Evolutionary conservation across 2,329 filamentous ascomycete genomes (phyloP), one percentile per base, ranked within the genome.

Genomic region (Colletotrichum phormii): DNA sequence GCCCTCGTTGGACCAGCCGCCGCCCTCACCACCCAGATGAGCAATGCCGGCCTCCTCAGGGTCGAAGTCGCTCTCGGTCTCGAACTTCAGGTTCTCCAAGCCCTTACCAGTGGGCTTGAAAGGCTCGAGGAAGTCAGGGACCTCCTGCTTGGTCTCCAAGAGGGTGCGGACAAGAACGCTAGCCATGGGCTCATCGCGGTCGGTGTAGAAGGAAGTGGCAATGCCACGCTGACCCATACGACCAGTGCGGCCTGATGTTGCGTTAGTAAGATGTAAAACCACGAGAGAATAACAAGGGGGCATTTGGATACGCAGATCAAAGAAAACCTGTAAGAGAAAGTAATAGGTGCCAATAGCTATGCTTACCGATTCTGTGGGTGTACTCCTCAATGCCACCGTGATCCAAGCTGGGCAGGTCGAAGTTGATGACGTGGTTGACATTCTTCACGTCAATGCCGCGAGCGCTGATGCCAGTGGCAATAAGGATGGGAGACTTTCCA

Each of bases 321-420:
- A 49, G 55, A 46, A 53, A 33, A 1, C 37, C 26, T 53, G 2
- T 7, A 4, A 57, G 55, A 57, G 26, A 54, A 2, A 29, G 26
- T 5, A 29, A 29, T 3, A 29, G 26, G 26, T 29, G 26, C 26
- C 26, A 29, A 29, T 4, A 29, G 31, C n/a, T 12, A 22, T 11
- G 11, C 87, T 83, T 90, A 94, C 93, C 97, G 80, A 98, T 98
- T 13, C 97, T 94, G 80, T 99, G 97, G 31, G 93, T 91, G 77
- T 98, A 99, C 81, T 98, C 97, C 61, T 94, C 91, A 68, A 98
- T 97, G 2, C 95, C 96, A n/a, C 95, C 95, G 77, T 96, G 89
- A 0, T 90, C 86, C 55, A 87, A 83, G 5, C 87, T 91, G 0
- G 96, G 96, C 1, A 98, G 86, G 74, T 98, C 95, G 77, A 92